A percentile compares a stretch with the other conserved stretches of the same genome.
phyloP scores from a whole-genome alignment of 257 asterid species.

The Petunia secreta region DNA sequence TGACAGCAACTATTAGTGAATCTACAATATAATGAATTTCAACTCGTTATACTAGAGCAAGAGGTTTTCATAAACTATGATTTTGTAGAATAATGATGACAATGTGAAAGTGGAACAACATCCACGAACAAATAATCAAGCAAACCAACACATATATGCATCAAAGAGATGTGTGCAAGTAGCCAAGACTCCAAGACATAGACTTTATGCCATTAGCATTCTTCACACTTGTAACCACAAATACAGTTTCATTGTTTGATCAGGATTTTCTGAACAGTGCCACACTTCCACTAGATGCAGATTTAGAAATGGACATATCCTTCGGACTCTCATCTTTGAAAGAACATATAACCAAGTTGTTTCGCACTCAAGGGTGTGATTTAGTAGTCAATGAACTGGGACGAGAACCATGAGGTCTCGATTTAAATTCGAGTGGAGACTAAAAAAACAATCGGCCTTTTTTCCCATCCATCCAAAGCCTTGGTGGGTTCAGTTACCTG shows the following conservation, averaged over 20 bases:
- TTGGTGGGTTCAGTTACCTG: too few species aligned
- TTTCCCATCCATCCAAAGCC: too few species aligned
- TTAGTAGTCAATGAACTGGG: too few species aligned
- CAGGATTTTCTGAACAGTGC: not conserved
- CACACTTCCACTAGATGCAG: not conserved
- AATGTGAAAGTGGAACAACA: not conserved
- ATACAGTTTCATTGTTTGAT: not conserved
- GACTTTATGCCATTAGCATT: not conserved
- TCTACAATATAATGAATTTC: slow-evolving; percentile 43
- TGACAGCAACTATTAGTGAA: slow-evolving; percentile 73
- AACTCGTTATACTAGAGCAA: not conserved
- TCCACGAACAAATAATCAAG: not conserved
- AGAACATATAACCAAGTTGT: not conserved
- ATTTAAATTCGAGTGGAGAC: too few species aligned
- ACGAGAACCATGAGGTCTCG: too few species aligned
- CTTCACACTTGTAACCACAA: not conserved
- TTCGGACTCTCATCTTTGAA: not conserved
- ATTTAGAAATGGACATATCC: not conserved
- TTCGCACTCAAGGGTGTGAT: too few species aligned
- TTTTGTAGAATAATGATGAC: not conserved
- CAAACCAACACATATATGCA: not conserved
- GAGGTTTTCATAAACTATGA: not conserved
- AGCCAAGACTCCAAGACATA: not conserved
- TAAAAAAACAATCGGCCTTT: too few species aligned
- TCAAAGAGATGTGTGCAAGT: not conserved